Conservation (phyloP, 352 stramenopile species). For the Phytophthora boehmeriae region DNA sequence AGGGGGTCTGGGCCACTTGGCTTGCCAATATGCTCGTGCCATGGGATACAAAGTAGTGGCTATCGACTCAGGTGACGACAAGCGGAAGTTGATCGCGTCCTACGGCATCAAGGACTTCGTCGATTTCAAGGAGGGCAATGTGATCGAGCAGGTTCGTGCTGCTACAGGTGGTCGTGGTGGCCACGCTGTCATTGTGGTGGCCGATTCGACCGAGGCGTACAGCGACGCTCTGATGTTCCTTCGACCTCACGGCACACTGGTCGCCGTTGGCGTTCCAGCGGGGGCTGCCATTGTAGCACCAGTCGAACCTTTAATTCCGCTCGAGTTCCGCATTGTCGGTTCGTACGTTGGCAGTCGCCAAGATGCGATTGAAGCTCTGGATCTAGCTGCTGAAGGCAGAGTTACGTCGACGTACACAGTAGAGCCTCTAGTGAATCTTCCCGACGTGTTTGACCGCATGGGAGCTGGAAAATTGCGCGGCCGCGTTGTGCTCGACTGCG, state of each 20-base stretch:
- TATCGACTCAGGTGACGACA: slow-evolving; percentile 70
- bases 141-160: slow-evolving; percentile 47
- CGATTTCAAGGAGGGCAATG: slow-evolving; percentile 63
- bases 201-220: slow-evolving; percentile 60
- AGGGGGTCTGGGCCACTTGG: slow-evolving; percentile 86
- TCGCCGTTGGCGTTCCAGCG: slow-evolving; percentile 78
- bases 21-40: slow-evolving; percentile 72
- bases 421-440: slow-evolving; percentile 43
- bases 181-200: slow-evolving; percentile 82
- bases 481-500: slow-evolving; percentile 49
- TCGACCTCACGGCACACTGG: slow-evolving; percentile 60
- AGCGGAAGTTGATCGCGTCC: slow-evolving; percentile 60
- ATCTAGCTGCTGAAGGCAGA: slow-evolving; percentile 48
- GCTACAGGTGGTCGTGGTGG: slow-evolving; percentile 50
- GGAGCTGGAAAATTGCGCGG: slow-evolving; percentile 37
- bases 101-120: slow-evolving; percentile 81
- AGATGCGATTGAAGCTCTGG: slow-evolving; percentile 59
- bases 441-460: slow-evolving; percentile 52
- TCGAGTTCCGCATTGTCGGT: slow-evolving; percentile 54
- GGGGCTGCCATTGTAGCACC: slow-evolving; percentile 46
- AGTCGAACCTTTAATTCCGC: slow-evolving; percentile 41
- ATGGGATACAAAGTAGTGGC: slow-evolving; percentile 78
- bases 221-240: slow-evolving; percentile 64
- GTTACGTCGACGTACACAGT: slow-evolving; percentile 50
- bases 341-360: slow-evolving; percentile 64